A percentile compares a stretch with the other conserved stretches of the same genome.
Conservation (phyloP, 768 basidiomycete species). For the Russula vinacea region DNA sequence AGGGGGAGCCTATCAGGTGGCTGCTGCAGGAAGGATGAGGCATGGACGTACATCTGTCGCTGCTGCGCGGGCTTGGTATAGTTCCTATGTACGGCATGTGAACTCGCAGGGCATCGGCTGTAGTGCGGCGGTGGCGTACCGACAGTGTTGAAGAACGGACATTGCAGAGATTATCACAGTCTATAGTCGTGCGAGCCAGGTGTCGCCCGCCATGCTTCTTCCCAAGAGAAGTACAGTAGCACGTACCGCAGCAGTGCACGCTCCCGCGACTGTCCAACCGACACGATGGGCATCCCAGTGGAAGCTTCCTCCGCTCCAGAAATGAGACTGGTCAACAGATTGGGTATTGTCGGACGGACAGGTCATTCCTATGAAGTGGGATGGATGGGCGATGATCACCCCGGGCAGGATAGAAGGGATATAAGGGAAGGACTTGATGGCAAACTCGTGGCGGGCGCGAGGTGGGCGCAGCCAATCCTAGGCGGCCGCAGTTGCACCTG, state of each 20-base stretch:
- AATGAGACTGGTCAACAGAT: constrained; percentile 54
- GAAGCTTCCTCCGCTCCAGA: constrained; percentile 54
- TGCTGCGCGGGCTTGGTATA: constrained; percentile 71
- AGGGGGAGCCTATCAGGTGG: neutral
- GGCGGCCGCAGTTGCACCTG: too few relatives aligned
- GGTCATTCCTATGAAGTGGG: neutral
- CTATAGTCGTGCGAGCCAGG: constrained; percentile 35
- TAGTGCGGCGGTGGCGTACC: constrained; percentile 42
- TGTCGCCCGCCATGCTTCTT: neutral
- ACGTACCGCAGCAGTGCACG: constrained; percentile 54
- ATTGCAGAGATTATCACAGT: constrained; percentile 60
- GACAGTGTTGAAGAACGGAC: constrained; percentile 58
- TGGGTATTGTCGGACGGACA: constrained; percentile 54
- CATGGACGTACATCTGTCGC: constrained; percentile 62
- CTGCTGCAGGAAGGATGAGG: neutral
- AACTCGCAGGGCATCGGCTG: neutral
- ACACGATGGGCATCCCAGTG: constrained; percentile 65
- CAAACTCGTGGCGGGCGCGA: neutral
- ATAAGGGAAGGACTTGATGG: neutral
- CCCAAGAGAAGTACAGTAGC: neutral
- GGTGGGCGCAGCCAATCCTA: too few relatives aligned
- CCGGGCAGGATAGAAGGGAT: too few relatives aligned
- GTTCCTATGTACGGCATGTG: constrained; percentile 43
- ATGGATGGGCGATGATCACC: too few relatives aligned
- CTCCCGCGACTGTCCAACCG: constrained; percentile 72